Conservation (phyloP, 345 rosid genomes). For the Ceriops decandra region DNA sequence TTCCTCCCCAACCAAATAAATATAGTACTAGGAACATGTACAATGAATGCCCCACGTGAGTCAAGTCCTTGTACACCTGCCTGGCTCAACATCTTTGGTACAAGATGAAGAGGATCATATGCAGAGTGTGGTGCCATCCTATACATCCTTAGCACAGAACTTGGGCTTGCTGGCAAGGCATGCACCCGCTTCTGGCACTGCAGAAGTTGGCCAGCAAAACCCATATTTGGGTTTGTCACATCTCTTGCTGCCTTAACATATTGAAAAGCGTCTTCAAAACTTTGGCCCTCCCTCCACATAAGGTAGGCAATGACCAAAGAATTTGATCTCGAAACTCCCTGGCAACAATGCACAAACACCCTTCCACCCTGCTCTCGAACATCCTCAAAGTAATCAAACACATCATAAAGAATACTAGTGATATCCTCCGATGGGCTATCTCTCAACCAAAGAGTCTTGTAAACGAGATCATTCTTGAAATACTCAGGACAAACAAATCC, state of each 20-base stretch:
- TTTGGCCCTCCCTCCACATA: constrained; percentile 76
- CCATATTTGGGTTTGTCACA: constrained; percentile 71
- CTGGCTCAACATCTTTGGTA: constrained; percentile 53
- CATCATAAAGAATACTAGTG: constrained; percentile 67
- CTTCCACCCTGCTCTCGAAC: constrained; percentile 63
- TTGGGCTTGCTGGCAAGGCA: constrained; percentile 57
- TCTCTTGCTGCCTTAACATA: constrained; percentile 68
- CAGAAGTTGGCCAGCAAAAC: constrained; percentile 72
- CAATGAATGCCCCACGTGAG: constrained; percentile 64
- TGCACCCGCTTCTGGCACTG: constrained; percentile 77
- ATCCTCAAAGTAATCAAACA: constrained; percentile 78
- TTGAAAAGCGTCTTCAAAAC: constrained; percentile 70
- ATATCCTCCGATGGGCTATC: constrained; percentile 71
- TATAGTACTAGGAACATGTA: constrained; percentile 53
- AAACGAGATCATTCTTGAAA: constrained; percentile 67
- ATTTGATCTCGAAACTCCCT: constrained; percentile 63
- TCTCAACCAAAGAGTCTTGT: constrained; percentile 71
- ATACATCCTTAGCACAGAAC: constrained; percentile 54
- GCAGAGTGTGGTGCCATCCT: constrained; percentile 76
- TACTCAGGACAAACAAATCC: constrained; percentile 76
- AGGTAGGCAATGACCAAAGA: constrained; percentile 73
- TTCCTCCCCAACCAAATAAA: constrained; percentile 59
- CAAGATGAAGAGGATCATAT: constrained; percentile 71
- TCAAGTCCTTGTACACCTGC: constrained; percentile 47
- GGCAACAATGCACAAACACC: constrained; percentile 70